phyloP scores from a whole-genome alignment of 768 basidiomycete genomes.

The Agaricus subrufescens region DNA sequence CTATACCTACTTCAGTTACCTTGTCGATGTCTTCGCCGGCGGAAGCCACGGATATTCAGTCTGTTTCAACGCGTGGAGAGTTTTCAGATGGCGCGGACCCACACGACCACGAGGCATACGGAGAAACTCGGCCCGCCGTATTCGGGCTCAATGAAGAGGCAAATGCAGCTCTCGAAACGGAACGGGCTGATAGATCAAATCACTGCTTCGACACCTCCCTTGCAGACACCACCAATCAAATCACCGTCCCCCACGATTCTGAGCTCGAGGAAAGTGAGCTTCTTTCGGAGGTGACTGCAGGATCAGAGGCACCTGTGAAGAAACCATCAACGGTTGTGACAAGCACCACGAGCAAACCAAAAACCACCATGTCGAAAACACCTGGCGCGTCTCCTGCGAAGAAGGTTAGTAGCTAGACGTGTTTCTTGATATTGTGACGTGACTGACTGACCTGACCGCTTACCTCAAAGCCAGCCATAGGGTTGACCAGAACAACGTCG shows the following conservation, averaged over 20 bases:
- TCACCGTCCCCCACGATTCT: background rate
- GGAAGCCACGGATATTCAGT: background rate
- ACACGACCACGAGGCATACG: constrained; percentile 9
- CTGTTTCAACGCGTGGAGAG: background rate
- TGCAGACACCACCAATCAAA: background rate
- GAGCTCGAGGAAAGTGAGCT: constrained; percentile 9
- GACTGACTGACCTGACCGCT: constrained; percentile 5
- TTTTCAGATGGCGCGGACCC: background rate
- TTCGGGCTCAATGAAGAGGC: constrained; percentile 6
- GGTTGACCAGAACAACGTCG: constrained; percentile 18
- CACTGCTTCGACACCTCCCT: background rate
- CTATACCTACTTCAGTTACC: no score
- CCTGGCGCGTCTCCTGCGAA: constrained; percentile 51
- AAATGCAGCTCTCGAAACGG: constrained; percentile 5
- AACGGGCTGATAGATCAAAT: constrained; percentile 10
- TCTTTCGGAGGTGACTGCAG: constrained; percentile 17
- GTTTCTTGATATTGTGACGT: constrained; percentile 8
- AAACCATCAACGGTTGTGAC: constrained; percentile 28
- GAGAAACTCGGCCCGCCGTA: background rate
- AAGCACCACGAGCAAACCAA: constrained; percentile 40
- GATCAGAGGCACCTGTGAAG: constrained; percentile 23
- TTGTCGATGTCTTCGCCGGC: background rate
- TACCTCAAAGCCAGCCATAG: constrained; percentile 39
- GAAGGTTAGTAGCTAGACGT: constrained; percentile 42
- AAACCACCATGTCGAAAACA: constrained; percentile 26